Evolutionary conservation across 768 basidiomycete genomes (phyloP).

Genomic region (Termitomyces sp.): DNA sequence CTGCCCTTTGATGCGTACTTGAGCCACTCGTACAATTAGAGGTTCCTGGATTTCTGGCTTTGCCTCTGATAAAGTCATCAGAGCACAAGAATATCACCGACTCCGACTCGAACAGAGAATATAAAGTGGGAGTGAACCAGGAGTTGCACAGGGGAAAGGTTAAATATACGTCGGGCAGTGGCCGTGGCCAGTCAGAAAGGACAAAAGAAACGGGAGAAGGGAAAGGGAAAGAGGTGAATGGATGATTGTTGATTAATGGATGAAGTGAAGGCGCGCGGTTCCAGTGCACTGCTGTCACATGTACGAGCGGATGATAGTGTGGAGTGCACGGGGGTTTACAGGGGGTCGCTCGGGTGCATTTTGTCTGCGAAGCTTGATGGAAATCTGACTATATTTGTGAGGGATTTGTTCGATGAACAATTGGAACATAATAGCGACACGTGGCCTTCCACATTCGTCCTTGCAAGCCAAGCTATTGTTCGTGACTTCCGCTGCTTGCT

Average conservation of each 20-base stretch:
- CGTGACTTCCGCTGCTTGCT: no score
- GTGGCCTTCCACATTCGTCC: neutral
- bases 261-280: no score
- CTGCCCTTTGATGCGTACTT: constrained; percentile 13
- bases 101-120: neutral
- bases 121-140: neutral
- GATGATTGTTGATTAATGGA: neutral
- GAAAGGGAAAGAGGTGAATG: neutral
- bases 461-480: no score
- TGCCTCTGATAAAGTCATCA: neutral
- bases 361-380: constrained; percentile 3
- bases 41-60: constrained; percentile 1
- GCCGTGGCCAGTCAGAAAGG: neutral
- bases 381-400: constrained; percentile 6
- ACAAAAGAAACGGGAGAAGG: neutral
- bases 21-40: constrained; percentile 8
- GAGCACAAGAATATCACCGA: neutral
- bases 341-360: neutral
- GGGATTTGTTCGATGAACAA: constrained; percentile 10
- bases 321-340: constrained; percentile 8
- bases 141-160: neutral
- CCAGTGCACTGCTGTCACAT: constrained; percentile 9
- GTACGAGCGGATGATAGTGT: constrained; percentile 5
- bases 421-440: constrained; percentile 7
- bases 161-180: neutral